phyloP scores from a whole-genome alignment of 2,329 filamentous ascomycete genomes.

The Proliferodiscus dingleyae region DNA sequence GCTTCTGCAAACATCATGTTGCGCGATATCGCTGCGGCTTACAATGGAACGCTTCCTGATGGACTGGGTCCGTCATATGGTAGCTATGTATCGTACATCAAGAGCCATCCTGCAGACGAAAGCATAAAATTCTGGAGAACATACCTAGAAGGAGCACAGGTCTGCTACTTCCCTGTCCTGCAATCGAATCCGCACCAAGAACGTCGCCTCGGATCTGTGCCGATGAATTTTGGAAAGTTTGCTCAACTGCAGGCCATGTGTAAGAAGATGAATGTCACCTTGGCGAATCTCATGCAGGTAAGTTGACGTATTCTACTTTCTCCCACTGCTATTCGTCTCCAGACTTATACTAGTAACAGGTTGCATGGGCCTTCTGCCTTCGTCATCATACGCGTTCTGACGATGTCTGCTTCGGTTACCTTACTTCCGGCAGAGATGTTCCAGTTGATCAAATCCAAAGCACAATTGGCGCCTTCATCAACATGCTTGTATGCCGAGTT shows the following conservation, averaged over 20 bases:
- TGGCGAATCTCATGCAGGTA: constrained; percentile 7
- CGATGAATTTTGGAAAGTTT: not conserved
- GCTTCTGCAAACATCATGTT: constrained; percentile 41
- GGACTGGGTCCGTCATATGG: constrained; percentile 32
- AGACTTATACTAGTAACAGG: not conserved
- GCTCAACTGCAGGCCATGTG: constrained; percentile 4
- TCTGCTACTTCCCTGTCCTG: constrained; percentile 6
- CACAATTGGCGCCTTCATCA: constrained; percentile 42
- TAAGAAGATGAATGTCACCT: constrained; percentile 2
- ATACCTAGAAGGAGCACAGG: constrained; percentile 3
- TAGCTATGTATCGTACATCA: constrained; percentile 33
- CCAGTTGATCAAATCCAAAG: constrained; percentile 41
- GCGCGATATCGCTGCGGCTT: constrained; percentile 39
- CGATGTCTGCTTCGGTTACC: constrained; percentile 37
- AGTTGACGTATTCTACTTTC: not conserved
- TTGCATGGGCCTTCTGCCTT: constrained; percentile 13
- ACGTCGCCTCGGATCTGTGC: not conserved
- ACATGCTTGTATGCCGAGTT: constrained; percentile 33
- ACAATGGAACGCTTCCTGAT: not conserved
- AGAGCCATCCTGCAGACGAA: constrained; percentile 18
- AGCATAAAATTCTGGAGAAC: constrained; percentile 22
- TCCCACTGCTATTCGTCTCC: not conserved
- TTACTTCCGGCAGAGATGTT: constrained; percentile 39
- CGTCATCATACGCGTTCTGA: constrained; percentile 34
- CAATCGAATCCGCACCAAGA: not conserved